Base-by-base conservation (phyloP, 176 grass and related monocot species). In the Tuctoria greenei region DNA sequence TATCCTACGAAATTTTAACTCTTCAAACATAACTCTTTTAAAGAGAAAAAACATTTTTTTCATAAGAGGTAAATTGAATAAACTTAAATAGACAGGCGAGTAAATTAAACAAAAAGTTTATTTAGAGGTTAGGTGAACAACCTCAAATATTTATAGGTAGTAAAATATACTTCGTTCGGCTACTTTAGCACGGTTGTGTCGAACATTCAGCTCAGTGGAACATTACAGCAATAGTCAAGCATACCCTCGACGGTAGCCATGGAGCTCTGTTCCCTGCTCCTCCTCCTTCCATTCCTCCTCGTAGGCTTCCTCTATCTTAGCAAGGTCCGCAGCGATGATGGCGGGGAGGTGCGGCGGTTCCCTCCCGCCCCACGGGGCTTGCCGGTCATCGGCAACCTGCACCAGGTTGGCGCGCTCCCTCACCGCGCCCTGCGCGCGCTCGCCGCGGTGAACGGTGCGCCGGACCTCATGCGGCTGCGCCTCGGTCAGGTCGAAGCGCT, bases 301-400 rank as follows among this genome's bases (percentile, higher is more conserved):
- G 34, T 4, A 26, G 80, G 67, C 28, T 39, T 78, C 60, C 24
- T 78, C 35, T 87, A 38, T 52, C 60, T 87, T 34, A 56, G 8
- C 28, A 77, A 35, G 73, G 8, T 3, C 17, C 12, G 17, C 27
- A 4, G 21, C 65, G n/a, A 24, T 42, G 4, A 23, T 14, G 28
- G 42, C 31, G 15, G 46, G 45, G 37, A 8, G 28, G 46, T 12
- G 23, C 34, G 61, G 26, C 81, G 52, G 6, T 87, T 79, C 13
- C 45, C 87, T 68, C 84, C 90, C 8, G 36, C 61, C 11, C 84
- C 81, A 10, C 77, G 44, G 1, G 82, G 81, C 28, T 23, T 84
- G 3, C 90, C 87, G 10, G 15, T 93, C 25, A 84, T 93, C 76
- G 90, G 87, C 10, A 93, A 93, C 77, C 76, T 93, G 20, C 87